These are phyloP conservation scores for Toxoplasma gondii DNA, from an alignment of 169 alveolate genomes.

Conservation along the genomic window DNA sequence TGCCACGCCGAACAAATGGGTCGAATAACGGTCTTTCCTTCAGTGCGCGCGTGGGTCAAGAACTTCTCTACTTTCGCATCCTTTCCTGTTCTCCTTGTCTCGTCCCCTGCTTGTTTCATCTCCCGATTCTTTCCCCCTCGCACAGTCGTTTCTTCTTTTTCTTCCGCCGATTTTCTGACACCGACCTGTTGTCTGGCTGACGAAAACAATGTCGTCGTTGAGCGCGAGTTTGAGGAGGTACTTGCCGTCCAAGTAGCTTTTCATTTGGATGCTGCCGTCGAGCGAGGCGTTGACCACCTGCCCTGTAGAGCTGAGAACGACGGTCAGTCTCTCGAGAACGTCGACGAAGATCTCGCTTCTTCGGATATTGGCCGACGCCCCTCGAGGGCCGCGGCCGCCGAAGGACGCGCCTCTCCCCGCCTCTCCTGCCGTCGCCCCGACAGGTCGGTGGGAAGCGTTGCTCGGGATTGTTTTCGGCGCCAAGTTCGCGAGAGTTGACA, in stretches of 20 bases:
- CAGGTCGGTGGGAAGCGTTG: slow-evolving; percentile 80
- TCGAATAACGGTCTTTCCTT: too few relatives aligned
- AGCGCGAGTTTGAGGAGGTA: slow-evolving; percentile 89
- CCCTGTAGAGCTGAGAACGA: slow-evolving; percentile 88
- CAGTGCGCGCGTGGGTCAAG: too few relatives aligned
- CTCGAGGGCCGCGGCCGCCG: background rate
- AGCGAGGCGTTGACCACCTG: slow-evolving; percentile 85
- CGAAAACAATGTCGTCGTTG: slow-evolving; percentile 80
- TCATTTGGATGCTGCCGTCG: slow-evolving; percentile 89
- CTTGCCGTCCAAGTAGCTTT: slow-evolving; percentile 84
- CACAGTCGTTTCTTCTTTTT: too few relatives aligned
- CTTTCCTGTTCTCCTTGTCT: too few relatives aligned
- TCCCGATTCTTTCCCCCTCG: too few relatives aligned
- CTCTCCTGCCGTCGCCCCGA: slow-evolving; percentile 57
- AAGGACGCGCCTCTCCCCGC: background rate
- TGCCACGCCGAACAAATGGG: too few relatives aligned
- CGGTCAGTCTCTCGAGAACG: slow-evolving; percentile 88
- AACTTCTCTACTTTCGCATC: too few relatives aligned
- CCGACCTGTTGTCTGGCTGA: too few relatives aligned
- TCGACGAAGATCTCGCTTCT: slow-evolving; percentile 95
- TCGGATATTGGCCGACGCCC: background rate
- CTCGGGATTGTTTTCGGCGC: slow-evolving; percentile 76
- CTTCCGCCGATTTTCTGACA: too few relatives aligned
- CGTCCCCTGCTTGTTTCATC: too few relatives aligned
- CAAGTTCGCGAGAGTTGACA: slow-evolving; percentile 4